Conservation (phyloP, 2,329 filamentous ascomycete genomes). For the Ambrosiella beaveri region DNA sequence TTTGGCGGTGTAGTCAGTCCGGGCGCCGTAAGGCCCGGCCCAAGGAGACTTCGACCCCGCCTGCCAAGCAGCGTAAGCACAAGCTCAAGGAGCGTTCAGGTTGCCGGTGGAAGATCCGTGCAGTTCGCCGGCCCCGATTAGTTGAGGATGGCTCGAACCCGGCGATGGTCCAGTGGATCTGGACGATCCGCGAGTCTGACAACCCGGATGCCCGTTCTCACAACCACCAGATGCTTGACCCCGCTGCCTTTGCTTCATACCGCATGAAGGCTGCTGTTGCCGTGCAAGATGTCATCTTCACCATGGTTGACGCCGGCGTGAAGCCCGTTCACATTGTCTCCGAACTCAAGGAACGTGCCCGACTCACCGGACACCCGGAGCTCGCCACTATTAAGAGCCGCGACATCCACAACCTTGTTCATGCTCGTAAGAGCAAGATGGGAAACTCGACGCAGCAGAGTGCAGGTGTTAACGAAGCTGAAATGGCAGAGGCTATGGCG, state of each 20-base stretch:
- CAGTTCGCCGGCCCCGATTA: conserved; percentile 10
- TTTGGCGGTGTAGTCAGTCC: conserved; percentile 12
- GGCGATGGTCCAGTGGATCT: conserved; percentile 13
- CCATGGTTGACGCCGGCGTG: conserved; percentile 12
- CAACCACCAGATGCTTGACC: conserved; percentile 12
- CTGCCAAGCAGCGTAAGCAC: conserved; percentile 11
- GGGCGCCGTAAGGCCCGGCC: conserved; percentile 8
- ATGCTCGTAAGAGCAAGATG: conserved; percentile 7
- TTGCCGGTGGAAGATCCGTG: conserved; percentile 12
- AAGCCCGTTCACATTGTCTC: conserved; percentile 12
- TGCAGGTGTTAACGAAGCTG: neutral
- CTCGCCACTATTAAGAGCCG: conserved; percentile 11
- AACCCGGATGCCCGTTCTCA: conserved; percentile 11
- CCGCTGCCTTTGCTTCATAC: conserved; percentile 11
- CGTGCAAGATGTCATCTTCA: conserved; percentile 11
- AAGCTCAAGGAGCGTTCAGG: conserved; percentile 12
- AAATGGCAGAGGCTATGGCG: conserved; percentile 1
- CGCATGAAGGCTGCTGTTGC: conserved; percentile 12
- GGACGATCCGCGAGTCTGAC: conserved; percentile 12
- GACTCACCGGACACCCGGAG: conserved; percentile 3
- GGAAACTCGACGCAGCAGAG: neutral
- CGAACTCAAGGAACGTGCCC: conserved; percentile 9
- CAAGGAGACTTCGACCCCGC: conserved; percentile 1
- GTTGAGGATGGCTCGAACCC: conserved; percentile 15
- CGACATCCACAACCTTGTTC: conserved; percentile 12